A percentile compares a stretch with the other conserved stretches of the same genome.
Evolutionary conservation across 192 early-diverging fungal species (phyloP).

Genomic region (Kappamyces sp.): DNA sequence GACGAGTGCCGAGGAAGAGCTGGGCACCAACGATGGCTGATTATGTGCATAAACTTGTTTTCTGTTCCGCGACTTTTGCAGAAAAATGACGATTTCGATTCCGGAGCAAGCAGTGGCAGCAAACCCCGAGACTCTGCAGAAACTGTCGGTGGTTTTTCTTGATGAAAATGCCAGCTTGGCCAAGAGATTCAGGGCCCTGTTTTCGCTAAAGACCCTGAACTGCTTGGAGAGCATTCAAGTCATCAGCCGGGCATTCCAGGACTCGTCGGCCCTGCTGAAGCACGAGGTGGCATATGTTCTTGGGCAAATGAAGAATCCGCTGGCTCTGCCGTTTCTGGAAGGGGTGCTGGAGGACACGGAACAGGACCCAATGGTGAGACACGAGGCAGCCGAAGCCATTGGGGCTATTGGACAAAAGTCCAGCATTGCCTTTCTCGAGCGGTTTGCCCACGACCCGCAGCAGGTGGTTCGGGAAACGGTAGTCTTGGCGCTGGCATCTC

Average conservation of each 20-base stretch:
- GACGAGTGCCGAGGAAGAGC: too few species aligned
- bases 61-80: too few species aligned
- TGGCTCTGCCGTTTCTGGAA: conserved; percentile 65
- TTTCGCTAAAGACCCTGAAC: conserved; percentile 80
- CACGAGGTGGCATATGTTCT: conserved; percentile 96
- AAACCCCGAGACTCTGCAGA: too few species aligned
- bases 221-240: conserved; percentile 71
- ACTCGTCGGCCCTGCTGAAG: conserved; percentile 83
- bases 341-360: conserved; percentile 58
- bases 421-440: conserved; percentile 64
- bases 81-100: too few species aligned
- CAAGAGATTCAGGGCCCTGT: conserved; percentile 87
- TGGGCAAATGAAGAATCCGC: conserved; percentile 86
- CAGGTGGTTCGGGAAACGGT: conserved; percentile 82
- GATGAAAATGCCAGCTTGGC: conserved; percentile 49
- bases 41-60: too few species aligned
- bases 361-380: conserved; percentile 92
- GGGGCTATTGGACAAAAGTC: conserved; percentile 79
- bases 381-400: conserved; percentile 96
- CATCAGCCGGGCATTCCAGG: conserved; percentile 76
- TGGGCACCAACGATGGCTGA: too few species aligned
- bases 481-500: conserved; percentile 70
- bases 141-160: conserved; percentile 7
- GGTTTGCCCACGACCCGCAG: conserved; percentile 61
- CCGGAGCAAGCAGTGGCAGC: too few species aligned